Conservation (phyloP, 2,329 filamentous ascomycete species). For the Phoma sp. region DNA sequence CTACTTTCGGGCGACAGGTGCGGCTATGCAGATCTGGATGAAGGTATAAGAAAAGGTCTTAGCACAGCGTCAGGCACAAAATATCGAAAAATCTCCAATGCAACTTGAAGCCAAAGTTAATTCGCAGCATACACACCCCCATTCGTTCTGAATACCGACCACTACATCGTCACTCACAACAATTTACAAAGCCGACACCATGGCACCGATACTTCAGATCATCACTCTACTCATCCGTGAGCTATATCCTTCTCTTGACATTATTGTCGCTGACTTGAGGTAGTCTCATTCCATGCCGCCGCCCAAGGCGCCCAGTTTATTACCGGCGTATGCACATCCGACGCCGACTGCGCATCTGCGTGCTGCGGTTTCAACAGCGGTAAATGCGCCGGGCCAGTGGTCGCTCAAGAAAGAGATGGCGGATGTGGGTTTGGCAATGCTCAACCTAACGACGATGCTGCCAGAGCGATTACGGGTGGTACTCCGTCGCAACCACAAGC, state of each 20-base stretch:
- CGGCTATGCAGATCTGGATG: too few species aligned
- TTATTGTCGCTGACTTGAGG: not conserved
- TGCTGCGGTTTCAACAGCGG: slow-evolving; percentile 6
- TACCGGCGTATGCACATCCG: not conserved
- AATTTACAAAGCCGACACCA: too few species aligned
- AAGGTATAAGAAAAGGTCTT: too few species aligned
- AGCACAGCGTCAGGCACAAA: too few species aligned
- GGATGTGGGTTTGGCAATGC: slow-evolving; percentile 1
- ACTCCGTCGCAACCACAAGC: not conserved
- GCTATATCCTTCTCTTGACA: not conserved
- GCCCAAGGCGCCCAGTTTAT: slow-evolving; percentile 7
- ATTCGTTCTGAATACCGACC: too few species aligned
- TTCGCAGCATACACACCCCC: too few species aligned
- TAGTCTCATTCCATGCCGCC: not conserved
- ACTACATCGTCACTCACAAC: too few species aligned
- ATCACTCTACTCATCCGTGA: not conserved
- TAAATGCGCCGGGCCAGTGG: not conserved
- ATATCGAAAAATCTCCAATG: too few species aligned
- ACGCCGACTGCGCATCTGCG: slow-evolving; percentile 2
- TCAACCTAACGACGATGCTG: slow-evolving; percentile 1
- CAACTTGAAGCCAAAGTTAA: too few species aligned
- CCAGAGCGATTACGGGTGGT: not conserved
- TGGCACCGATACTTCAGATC: not conserved
- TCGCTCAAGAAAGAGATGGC: slow-evolving; percentile 3
- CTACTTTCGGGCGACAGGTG: too few species aligned